Evolutionary conservation across 2,329 filamentous ascomycete species (phyloP).

Genomic region (Chaetothyriales sp.): DNA sequence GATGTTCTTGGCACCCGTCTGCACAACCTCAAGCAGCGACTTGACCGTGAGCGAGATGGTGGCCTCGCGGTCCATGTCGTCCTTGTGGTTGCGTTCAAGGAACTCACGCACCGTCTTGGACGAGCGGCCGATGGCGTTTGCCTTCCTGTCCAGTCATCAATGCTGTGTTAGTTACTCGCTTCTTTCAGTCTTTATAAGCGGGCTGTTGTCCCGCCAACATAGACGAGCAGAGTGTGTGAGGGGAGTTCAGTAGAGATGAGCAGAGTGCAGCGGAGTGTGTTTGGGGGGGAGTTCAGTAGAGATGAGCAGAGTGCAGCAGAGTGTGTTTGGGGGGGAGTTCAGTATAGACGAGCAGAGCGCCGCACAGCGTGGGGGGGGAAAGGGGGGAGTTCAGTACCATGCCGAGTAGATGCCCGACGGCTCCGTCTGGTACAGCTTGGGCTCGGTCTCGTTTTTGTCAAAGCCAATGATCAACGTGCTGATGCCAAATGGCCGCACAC

Average conservation of each 20-base stretch:
- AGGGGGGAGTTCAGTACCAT: slow-evolving; percentile 51
- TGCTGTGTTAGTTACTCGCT: slow-evolving; percentile 11
- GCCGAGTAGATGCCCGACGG: slow-evolving; percentile 99
- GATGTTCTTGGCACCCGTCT: slow-evolving; percentile 98
- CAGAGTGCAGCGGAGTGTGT: neutral
- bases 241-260: slow-evolving; percentile 3
- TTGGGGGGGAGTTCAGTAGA: no score
- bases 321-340: no score
- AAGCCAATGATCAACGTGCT: slow-evolving; percentile 98
- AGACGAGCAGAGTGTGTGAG: no score
- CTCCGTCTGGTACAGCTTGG: slow-evolving; percentile 92
- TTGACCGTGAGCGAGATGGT: slow-evolving; percentile 97
- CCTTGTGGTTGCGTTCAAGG: slow-evolving; percentile 96
- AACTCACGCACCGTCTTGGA: slow-evolving; percentile 99
- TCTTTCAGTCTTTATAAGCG: no score
- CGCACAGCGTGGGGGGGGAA: no score
- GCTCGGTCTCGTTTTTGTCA: slow-evolving; percentile 78
- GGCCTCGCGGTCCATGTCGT: slow-evolving; percentile 88
- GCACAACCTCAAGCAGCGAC: slow-evolving; percentile 92
- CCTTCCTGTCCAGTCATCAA: slow-evolving; percentile 56
- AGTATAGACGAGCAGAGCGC: slow-evolving; percentile 1
- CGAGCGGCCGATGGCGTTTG: slow-evolving; percentile 93
- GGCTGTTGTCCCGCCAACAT: no score
- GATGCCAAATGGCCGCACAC: slow-evolving; percentile 96
- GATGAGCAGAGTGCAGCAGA: no score